Conservation (phyloP, 345 rosid species). For the Acer negundo region DNA sequence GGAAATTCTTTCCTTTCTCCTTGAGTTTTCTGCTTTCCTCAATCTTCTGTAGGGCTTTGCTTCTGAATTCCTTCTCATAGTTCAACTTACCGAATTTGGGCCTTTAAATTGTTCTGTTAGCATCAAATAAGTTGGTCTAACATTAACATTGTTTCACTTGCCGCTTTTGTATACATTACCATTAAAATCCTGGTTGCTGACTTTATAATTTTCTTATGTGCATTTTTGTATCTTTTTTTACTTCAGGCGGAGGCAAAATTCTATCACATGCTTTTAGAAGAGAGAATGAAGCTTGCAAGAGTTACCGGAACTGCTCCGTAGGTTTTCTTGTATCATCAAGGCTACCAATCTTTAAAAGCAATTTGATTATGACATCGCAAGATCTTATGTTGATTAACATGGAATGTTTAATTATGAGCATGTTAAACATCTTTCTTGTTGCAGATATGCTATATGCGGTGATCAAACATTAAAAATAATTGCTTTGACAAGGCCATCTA, state of each 20-base stretch:
- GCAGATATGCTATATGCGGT: slow-evolving; percentile 49
- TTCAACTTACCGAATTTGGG: not conserved
- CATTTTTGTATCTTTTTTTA: not conserved
- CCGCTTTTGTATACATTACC: not conserved
- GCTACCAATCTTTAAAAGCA: slow-evolving; percentile 2
- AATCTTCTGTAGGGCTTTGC: not conserved
- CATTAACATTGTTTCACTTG: slow-evolving; percentile 1
- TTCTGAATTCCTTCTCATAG: not conserved
- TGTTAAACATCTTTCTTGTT: slow-evolving; percentile 10
- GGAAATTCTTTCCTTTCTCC: not conserved
- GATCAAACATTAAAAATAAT: slow-evolving; percentile 48
- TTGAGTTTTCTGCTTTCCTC: not conserved
- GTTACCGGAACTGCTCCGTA: slow-evolving; percentile 56
- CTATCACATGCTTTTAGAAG: slow-evolving; percentile 45
- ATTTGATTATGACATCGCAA: not conserved
- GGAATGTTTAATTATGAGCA: slow-evolving; percentile 3
- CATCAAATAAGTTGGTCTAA: slow-evolving; percentile 5
- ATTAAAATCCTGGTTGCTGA: slow-evolving; percentile 2
- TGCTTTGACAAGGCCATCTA: slow-evolving; percentile 44
- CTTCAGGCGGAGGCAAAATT: slow-evolving; percentile 42
- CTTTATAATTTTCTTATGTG: not conserved
- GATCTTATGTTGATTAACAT: not conserved
- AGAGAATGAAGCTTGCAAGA: slow-evolving; percentile 50
- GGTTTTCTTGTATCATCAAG: slow-evolving; percentile 22
- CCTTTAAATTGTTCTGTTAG: not conserved